A percentile compares a stretch with the other conserved stretches of the same genome.
Conservation (phyloP, 768 basidiomycete genomes). For the Mycena rosella region DNA sequence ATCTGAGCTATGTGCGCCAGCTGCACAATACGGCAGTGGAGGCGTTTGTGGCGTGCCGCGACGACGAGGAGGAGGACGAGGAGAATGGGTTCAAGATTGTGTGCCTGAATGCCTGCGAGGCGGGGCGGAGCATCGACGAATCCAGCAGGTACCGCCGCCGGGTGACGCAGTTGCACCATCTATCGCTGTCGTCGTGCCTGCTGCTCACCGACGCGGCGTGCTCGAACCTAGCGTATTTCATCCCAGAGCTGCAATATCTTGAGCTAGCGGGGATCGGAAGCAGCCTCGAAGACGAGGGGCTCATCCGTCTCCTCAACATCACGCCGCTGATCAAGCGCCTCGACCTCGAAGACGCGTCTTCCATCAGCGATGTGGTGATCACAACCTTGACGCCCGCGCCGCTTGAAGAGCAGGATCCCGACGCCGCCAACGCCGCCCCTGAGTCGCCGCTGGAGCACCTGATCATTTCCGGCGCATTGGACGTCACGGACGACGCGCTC, state of each 20-base stretch:
- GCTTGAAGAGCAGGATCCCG: slow-evolving; percentile 29
- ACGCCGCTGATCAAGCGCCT: slow-evolving; percentile 79
- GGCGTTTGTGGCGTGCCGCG: slow-evolving; percentile 70
- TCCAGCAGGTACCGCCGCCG: slow-evolving; percentile 64
- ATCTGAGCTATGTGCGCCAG: slow-evolving; percentile 79
- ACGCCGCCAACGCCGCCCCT: slow-evolving; percentile 52
- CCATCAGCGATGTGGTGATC: slow-evolving; percentile 82
- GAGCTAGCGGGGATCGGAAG: slow-evolving; percentile 84
- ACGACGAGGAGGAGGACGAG: slow-evolving; percentile 51
- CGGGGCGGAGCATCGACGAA: slow-evolving; percentile 71
- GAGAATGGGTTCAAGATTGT: slow-evolving; percentile 57
- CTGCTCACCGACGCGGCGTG: slow-evolving; percentile 83
- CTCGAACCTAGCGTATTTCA: slow-evolving; percentile 75
- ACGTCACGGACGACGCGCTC: slow-evolving; percentile 75
- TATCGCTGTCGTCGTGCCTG: slow-evolving; percentile 78
- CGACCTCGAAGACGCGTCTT: slow-evolving; percentile 87
- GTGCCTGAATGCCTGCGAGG: slow-evolving; percentile 70
- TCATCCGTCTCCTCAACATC: slow-evolving; percentile 76
- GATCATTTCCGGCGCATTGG: slow-evolving; percentile 73
- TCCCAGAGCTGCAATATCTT: slow-evolving; percentile 81
- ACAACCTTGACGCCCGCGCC: slow-evolving; percentile 67
- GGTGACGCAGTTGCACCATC: slow-evolving; percentile 77
- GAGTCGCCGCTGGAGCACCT: slow-evolving; percentile 82
- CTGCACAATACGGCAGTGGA: slow-evolving; percentile 83
- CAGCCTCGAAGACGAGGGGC: slow-evolving; percentile 78